These are phyloP conservation scores for Periconia sp. DNA, from an alignment of 2,329 filamentous ascomycete species.

Conservation along the genomic window DNA sequence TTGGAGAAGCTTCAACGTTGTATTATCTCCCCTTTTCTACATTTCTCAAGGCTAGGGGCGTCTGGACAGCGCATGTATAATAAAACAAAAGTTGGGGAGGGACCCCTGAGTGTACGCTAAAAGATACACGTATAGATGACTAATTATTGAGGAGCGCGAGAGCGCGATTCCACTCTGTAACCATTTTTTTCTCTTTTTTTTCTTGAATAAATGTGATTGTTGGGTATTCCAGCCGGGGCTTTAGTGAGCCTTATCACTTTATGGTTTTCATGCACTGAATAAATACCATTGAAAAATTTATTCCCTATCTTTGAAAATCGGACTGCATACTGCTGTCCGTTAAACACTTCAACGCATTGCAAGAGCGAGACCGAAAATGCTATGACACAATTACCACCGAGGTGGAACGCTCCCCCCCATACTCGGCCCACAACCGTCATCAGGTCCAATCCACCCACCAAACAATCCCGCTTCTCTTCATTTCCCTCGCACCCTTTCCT, in stretches of 20 bases:
- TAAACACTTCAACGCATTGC: too few relatives aligned
- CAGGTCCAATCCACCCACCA: slow-evolving; percentile 10
- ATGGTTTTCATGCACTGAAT: too few relatives aligned
- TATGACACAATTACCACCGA: too few relatives aligned
- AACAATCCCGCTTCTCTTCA: slow-evolving; percentile 6
- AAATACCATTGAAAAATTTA: too few relatives aligned
- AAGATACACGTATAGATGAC: slow-evolving; percentile 17
- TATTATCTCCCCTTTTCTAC: slow-evolving; percentile 25
- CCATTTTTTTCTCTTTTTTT: too few relatives aligned
- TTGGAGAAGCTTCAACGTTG: slow-evolving; percentile 17
- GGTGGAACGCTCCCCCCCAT: too few relatives aligned
- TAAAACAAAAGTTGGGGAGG: slow-evolving; percentile 18
- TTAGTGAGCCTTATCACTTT: too few relatives aligned
- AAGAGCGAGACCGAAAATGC: too few relatives aligned
- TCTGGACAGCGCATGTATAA: slow-evolving; percentile 36
- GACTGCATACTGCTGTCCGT: too few relatives aligned
- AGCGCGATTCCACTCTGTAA: slow-evolving; percentile 31
- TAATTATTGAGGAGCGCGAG: slow-evolving; percentile 17
- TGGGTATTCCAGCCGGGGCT: too few relatives aligned
- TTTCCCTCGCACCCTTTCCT: slow-evolving; percentile 4
- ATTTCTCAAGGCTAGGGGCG: slow-evolving; percentile 16
- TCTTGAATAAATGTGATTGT: too few relatives aligned
- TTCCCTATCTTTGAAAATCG: too few relatives aligned
- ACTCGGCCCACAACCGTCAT: not conserved
- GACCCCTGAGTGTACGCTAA: slow-evolving; percentile 8